Percentiles rank a stretch among this genome's conserved stretches.
Evolutionary conservation across 768 basidiomycete genomes (phyloP).

Genomic region (Pleurotus pulmonarius): DNA sequence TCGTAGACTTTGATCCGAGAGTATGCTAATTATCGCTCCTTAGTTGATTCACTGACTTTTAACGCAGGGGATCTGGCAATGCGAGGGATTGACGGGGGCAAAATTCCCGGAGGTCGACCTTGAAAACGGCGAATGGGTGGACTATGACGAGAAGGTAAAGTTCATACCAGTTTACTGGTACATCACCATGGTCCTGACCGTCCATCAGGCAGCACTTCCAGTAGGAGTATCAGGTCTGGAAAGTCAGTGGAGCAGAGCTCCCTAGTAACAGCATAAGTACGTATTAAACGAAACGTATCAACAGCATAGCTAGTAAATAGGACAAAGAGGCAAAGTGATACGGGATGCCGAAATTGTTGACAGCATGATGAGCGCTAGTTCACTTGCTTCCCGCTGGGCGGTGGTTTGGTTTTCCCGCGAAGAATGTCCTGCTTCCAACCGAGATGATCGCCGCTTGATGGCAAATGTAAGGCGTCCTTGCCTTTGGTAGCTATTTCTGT

Average conservation of each 20-base stretch:
- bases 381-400: neutral
- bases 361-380: too few relatives aligned
- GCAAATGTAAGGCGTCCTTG: conserved; percentile 5
- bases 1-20: conserved; percentile 69
- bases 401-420: conserved; percentile 18
- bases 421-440: conserved; percentile 19
- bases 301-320: neutral
- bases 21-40: conserved; percentile 32
- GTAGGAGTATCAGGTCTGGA: conserved; percentile 70
- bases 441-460: neutral
- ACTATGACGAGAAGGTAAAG: conserved; percentile 87
- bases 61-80: conserved; percentile 73
- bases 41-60: neutral
- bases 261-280: conserved; percentile 7
- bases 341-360: too few relatives aligned
- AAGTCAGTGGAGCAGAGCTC: conserved; percentile 67
- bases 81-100: conserved; percentile 55
- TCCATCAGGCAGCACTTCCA: conserved; percentile 48
- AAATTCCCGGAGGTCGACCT: conserved; percentile 67
- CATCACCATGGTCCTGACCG: neutral
- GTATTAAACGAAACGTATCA: too few relatives aligned
- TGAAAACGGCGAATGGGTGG: conserved; percentile 70
- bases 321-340: neutral
- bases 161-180: conserved; percentile 8
- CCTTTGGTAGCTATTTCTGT: conserved; percentile 23